Evolutionary conservation across 208 protist genomes (phyloP).

Genomic region (Porcisia hertigi): DNA sequence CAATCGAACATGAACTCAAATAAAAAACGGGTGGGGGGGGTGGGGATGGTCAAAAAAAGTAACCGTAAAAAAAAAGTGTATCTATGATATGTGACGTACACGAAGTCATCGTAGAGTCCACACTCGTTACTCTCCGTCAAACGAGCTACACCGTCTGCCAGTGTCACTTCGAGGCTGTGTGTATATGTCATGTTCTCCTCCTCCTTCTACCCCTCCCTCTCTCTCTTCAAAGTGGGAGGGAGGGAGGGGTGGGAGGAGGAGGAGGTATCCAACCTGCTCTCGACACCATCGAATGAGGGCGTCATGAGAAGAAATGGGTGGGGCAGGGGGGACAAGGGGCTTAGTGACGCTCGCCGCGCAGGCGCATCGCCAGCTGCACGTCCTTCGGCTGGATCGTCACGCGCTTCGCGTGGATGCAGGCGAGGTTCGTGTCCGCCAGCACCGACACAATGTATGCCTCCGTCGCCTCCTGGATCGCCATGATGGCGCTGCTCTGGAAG

Average conservation of each 20-base stretch:
- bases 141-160: too few relatives aligned
- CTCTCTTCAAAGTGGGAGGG: background rate
- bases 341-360: conserved; percentile 66
- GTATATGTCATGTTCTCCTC: background rate
- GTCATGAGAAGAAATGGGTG: too few relatives aligned
- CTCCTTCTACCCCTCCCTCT: background rate
- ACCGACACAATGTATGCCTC: too few relatives aligned
- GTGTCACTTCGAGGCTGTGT: background rate
- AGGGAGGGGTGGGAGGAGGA: conserved; percentile 6
- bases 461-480: too few relatives aligned
- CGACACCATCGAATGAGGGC: too few relatives aligned
- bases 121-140: too few relatives aligned
- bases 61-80: conserved; percentile 10
- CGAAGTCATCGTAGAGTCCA: too few relatives aligned
- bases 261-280: background rate
- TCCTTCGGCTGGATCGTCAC: conserved; percentile 88
- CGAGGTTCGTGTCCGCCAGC: too few relatives aligned
- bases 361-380: conserved; percentile 62
- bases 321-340: background rate
- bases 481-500: too few relatives aligned
- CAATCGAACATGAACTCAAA: background rate
- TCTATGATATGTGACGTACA: conserved; percentile 11
- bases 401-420: conserved; percentile 85
- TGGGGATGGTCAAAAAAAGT: too few relatives aligned
- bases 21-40: background rate